Percentiles rank a stretch among this genome's conserved stretches.
Evolutionary conservation across 2,329 filamentous ascomycete species (phyloP).

Genomic region (Pyricularia grisea): DNA sequence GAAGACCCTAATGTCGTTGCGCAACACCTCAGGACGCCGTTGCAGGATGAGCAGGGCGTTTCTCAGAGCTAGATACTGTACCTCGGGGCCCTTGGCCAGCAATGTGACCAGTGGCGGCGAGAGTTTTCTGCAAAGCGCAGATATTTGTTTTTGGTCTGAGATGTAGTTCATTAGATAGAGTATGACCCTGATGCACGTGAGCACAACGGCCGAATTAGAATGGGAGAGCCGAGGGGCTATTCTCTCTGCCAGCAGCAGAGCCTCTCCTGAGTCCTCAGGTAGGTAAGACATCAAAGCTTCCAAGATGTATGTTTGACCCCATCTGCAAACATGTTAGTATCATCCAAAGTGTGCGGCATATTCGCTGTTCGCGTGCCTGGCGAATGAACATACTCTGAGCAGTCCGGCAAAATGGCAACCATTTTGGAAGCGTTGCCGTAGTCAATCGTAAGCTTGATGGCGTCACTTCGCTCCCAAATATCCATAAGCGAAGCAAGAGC

Average conservation of each 20-base stretch:
- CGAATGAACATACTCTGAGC: constrained; percentile 68
- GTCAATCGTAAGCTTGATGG: constrained; percentile 96
- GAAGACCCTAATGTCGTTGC: constrained; percentile 96
- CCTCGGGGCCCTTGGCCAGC: constrained; percentile 90
- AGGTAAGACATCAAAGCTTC: constrained; percentile 98
- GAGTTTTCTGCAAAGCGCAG: constrained; percentile 79
- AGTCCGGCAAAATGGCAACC: constrained; percentile 90
- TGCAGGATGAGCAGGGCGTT: constrained; percentile 94
- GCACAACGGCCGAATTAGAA: constrained; percentile 90
- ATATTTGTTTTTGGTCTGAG: constrained; percentile 78
- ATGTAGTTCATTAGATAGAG: constrained; percentile 99
- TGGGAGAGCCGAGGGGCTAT: constrained; percentile 94
- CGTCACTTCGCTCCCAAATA: constrained; percentile 96
- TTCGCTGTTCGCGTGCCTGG: not conserved
- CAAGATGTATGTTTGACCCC: constrained; percentile 97
- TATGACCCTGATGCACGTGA: constrained; percentile 93
- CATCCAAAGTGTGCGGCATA: not conserved
- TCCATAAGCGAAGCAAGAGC: constrained; percentile 87
- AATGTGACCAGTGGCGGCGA: constrained; percentile 92
- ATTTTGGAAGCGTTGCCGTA: constrained; percentile 97
- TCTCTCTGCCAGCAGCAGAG: constrained; percentile 80
- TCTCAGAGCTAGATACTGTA: constrained; percentile 91
- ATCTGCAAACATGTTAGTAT: constrained; percentile 42
- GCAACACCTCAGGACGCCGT: constrained; percentile 80
- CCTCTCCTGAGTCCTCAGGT: constrained; percentile 82